A percentile compares a stretch with the other conserved stretches of the same genome.
Conservation (phyloP, 768 basidiomycete genomes). For the Termitomyces heimii region DNA sequence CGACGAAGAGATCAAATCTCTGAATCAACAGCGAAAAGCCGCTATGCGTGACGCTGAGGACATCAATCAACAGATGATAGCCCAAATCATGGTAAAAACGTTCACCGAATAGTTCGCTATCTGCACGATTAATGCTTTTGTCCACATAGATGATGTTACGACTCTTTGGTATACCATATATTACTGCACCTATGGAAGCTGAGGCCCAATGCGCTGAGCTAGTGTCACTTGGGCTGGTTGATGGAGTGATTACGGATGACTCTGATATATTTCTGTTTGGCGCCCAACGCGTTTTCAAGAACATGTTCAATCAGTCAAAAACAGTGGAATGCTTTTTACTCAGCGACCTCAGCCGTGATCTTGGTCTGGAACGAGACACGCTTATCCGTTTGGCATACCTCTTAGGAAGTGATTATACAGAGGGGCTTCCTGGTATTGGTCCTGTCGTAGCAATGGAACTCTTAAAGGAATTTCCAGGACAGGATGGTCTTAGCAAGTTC, state of each 20-base stretch:
- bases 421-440: slow-evolving; percentile 87
- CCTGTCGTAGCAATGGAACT: slow-evolving; percentile 97
- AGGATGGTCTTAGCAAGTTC: slow-evolving; percentile 80
- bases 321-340: slow-evolving; percentile 95
- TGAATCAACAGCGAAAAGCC: slow-evolving; percentile 80
- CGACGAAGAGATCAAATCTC: slow-evolving; percentile 78
- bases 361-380: slow-evolving; percentile 81
- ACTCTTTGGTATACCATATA: slow-evolving; percentile 95
- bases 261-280: slow-evolving; percentile 99
- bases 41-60: slow-evolving; percentile 95
- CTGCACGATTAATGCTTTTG: background rate
- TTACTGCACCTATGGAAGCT: slow-evolving; percentile 99
- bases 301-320: slow-evolving; percentile 99
- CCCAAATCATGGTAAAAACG: slow-evolving; percentile 64
- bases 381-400: slow-evolving; percentile 89
- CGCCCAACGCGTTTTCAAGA: slow-evolving; percentile 92
- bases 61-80: slow-evolving; percentile 90
- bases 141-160: slow-evolving; percentile 77
- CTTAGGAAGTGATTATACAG: slow-evolving; percentile 94
- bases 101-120: background rate
- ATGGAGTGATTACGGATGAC: slow-evolving; percentile 98
- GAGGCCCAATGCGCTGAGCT: slow-evolving; percentile 98
- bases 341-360: slow-evolving; percentile 78
- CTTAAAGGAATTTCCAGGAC: slow-evolving; percentile 86
- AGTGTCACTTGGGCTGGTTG: slow-evolving; percentile 77